Conservation (phyloP, 208 protist species). For the Sergeia podlipaevii region DNA sequence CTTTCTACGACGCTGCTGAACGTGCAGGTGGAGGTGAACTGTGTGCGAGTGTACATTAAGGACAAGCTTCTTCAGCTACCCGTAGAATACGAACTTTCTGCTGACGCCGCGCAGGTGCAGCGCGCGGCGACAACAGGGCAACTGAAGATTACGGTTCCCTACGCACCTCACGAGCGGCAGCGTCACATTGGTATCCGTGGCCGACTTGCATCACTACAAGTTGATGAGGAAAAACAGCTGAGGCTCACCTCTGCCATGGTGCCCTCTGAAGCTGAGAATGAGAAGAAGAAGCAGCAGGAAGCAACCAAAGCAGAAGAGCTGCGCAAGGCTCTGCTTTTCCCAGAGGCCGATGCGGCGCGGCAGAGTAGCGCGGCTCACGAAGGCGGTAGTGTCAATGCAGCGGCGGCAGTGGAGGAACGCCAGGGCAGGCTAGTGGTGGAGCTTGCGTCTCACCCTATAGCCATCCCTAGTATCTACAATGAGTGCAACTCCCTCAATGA, state of each 20-base stretch:
- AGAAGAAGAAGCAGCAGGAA: too few species aligned
- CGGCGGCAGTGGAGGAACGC: neutral
- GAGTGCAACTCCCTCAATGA: too few species aligned
- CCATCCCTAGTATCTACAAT: too few species aligned
- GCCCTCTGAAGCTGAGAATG: too few species aligned
- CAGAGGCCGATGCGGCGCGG: neutral
- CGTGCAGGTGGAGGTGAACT: constrained; percentile 92
- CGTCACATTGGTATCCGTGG: constrained; percentile 8
- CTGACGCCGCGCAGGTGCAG: constrained; percentile 60
- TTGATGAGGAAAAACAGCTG: neutral
- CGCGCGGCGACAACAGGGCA: constrained; percentile 71
- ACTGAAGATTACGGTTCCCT: constrained; percentile 82
- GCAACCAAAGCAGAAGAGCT: too few species aligned
- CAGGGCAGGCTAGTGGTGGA: too few species aligned
- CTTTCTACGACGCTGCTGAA: constrained; percentile 93
- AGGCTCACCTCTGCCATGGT: too few species aligned
- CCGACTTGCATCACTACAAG: neutral
- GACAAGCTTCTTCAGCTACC: constrained; percentile 93
- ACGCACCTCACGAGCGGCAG: constrained; percentile 37
- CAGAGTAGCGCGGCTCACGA: neutral
- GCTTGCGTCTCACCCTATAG: too few species aligned
- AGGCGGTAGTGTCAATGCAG: neutral
- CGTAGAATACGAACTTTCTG: constrained; percentile 75
- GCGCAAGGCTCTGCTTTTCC: constrained; percentile 3
- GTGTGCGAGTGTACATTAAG: constrained; percentile 89